phyloP scores from a whole-genome alignment of 768 basidiomycete genomes.

The Rhodotorula kratochvilovae region DNA sequence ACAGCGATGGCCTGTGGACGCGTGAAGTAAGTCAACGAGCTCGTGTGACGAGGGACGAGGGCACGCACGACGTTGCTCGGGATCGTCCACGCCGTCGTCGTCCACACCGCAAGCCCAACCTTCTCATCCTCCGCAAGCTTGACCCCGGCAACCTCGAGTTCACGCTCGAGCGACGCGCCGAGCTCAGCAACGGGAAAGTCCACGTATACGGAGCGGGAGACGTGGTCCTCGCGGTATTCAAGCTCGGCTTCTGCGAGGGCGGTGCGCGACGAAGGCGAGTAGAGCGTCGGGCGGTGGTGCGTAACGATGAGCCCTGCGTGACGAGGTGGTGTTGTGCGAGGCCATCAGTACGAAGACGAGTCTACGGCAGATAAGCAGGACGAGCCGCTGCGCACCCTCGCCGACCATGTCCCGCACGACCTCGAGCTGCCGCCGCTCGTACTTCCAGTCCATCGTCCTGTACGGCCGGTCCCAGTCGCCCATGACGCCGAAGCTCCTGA shows the following conservation, averaged over 20 bases:
- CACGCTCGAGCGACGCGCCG: conserved; percentile 27
- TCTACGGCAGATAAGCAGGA: background rate
- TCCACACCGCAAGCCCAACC: conserved; percentile 77
- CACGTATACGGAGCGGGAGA: conserved; percentile 83
- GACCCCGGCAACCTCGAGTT: background rate
- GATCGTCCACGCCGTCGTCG: conserved; percentile 95
- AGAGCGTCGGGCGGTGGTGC: conserved; percentile 83
- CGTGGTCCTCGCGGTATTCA: conserved; percentile 79
- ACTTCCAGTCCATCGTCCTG: conserved; percentile 83
- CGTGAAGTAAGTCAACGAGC: no score
- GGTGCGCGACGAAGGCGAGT: conserved; percentile 88
- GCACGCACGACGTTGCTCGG: conserved; percentile 82
- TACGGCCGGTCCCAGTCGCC: conserved; percentile 73
- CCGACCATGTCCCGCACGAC: conserved; percentile 85
- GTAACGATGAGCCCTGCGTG: conserved; percentile 74
- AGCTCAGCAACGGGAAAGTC: conserved; percentile 58
- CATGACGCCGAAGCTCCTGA: conserved; percentile 79
- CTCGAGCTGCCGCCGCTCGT: conserved; percentile 79
- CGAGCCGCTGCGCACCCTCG: conserved; percentile 55
- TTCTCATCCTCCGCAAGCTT: conserved; percentile 23
- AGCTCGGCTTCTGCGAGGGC: conserved; percentile 94
- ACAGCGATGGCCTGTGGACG: conserved; percentile 97
- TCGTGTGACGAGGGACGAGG: background rate
- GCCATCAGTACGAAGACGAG: background rate
- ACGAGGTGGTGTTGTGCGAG: background rate